A percentile compares a stretch with the other conserved stretches of the same genome.
Evolutionary conservation across 768 basidiomycete genomes (phyloP).

Genomic region (Naematelia aurantialba): DNA sequence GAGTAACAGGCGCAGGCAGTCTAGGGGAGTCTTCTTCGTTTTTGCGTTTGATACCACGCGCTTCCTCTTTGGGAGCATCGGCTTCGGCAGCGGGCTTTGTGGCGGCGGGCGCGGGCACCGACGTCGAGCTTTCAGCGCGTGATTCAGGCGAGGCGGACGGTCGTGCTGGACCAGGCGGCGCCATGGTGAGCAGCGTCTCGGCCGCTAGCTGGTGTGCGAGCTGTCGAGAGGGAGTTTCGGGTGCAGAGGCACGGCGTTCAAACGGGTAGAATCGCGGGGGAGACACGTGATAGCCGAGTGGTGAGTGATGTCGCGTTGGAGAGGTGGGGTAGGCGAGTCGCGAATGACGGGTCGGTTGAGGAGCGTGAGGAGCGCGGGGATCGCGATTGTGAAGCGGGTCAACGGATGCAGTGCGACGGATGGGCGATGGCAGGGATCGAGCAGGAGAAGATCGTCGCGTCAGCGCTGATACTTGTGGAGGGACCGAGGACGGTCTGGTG

Average conservation of each 20-base stretch:
- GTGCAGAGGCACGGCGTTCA: constrained; percentile 19
- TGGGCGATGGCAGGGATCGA: constrained; percentile 11
- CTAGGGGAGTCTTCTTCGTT: constrained; percentile 27
- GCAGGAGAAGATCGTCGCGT: constrained; percentile 12
- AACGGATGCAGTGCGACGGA: constrained; percentile 5
- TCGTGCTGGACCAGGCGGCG: constrained; percentile 23
- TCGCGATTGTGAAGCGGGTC: not conserved
- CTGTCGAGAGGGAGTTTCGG: constrained; percentile 22
- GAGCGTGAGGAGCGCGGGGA: not conserved
- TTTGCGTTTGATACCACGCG: constrained; percentile 44
- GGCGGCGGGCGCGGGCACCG: constrained; percentile 12
- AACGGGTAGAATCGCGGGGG: constrained; percentile 7
- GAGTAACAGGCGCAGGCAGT: constrained; percentile 18
- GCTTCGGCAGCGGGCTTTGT: not conserved
- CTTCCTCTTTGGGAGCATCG: constrained; percentile 27
- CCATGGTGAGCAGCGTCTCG: constrained; percentile 47
- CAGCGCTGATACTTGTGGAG: constrained; percentile 11
- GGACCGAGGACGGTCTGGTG: constrained; percentile 7
- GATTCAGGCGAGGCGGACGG: constrained; percentile 9
- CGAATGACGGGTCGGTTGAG: not conserved
- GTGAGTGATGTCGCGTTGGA: constrained; percentile 5
- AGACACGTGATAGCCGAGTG: constrained; percentile 1
- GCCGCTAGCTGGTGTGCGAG: constrained; percentile 49
- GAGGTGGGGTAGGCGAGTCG: constrained; percentile 1
- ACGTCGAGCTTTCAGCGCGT: constrained; percentile 7